phyloP scores from a whole-genome alignment of 495 filamentous ascomycete genomes.

The Neurospora africana region DNA sequence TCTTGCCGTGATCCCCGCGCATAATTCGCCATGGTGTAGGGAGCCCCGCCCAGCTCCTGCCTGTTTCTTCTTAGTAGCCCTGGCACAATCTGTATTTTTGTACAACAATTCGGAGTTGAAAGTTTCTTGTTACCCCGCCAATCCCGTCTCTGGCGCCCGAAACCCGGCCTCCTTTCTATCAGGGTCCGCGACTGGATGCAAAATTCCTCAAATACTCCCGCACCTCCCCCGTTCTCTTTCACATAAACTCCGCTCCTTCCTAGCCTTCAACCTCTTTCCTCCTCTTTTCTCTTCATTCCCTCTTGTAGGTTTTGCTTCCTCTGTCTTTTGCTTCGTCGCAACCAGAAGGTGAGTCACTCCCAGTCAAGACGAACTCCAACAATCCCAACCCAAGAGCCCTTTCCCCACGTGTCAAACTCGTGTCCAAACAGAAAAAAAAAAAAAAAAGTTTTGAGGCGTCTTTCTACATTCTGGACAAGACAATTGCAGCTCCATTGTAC shows the following conservation, averaged over 20 bases:
- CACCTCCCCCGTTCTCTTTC: slow-evolving; percentile 7
- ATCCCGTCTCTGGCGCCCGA: slow-evolving; percentile 15
- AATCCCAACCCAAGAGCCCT: not conserved
- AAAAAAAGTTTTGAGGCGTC: not conserved
- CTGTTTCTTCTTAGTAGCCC: not conserved
- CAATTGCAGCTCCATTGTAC: not conserved
- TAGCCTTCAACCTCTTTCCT: slow-evolving; percentile 5
- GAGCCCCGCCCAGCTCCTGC: not conserved
- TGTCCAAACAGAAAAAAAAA: not conserved
- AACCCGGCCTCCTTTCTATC: slow-evolving; percentile 13
- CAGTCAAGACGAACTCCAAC: not conserved
- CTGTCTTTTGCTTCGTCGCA: slow-evolving; percentile 1
- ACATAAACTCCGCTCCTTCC: not conserved
- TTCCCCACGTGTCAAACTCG: not conserved
- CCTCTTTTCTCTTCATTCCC: slow-evolving; percentile 20
- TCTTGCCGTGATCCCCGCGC: not conserved
- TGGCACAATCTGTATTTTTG: slow-evolving; percentile 6
- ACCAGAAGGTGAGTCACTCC: slow-evolving; percentile 8
- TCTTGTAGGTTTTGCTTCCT: slow-evolving; percentile 1
- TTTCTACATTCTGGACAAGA: not conserved
- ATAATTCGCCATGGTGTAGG: not conserved
- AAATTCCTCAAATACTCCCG: slow-evolving; percentile 30
- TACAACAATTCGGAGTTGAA: slow-evolving; percentile 1
- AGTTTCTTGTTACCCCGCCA: slow-evolving; percentile 11
- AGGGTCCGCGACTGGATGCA: slow-evolving; percentile 9